Evolutionary conservation across 2,329 filamentous ascomycete species (phyloP), one percentile per base, ranked within the genome.

Genomic region (Alternaria panax): DNA sequence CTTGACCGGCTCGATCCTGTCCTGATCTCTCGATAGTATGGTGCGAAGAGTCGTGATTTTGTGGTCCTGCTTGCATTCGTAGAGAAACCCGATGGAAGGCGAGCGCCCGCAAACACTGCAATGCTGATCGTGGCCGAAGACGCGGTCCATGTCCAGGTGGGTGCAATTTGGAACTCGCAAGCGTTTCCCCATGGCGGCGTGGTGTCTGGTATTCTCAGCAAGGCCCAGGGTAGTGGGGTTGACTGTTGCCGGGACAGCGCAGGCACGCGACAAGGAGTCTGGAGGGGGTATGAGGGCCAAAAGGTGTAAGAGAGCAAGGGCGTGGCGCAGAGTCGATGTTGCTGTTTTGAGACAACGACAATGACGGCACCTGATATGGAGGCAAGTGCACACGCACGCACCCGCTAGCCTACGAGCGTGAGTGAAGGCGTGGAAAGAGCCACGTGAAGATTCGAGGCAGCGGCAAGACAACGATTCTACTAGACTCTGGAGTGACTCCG

Each of bases 41-140:
- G 57, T 28, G 28, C 54, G 57, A 2, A 66, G 60, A 18, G 63
- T 60, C n/a, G 47, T 46, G 12, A 47, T 20, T 34, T 62, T 58
- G 18, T 51, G 52, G 27, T 93, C 90, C 72, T 91, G 86, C 12
- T 83, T 85, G 75, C 92, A 95, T 59, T 85, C 82, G 75, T 92
- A 95, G 22, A 95, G 79, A 86, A 90, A 95, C 25, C 90, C 90
- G 53, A 89, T 82, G 16, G 82, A 78, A 0, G 89, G 85, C 1
- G 76, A 75, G 40, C 79, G 78, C 38, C 80, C 79, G 68, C 92
- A 95, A 24, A 82, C 71, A 7, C 83, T 78, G 77, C 92, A 95
- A 18, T 75, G 70, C 27, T 81, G 73, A 20, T 78, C 51, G 16
- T 51, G 32, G 84, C 84, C 62, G 47, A 88, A 91, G 43, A 92